A percentile compares a stretch with the other conserved stretches of the same genome.
Conservation (phyloP, 2,329 filamentous ascomycete genomes). For the Bertia moriformis region DNA sequence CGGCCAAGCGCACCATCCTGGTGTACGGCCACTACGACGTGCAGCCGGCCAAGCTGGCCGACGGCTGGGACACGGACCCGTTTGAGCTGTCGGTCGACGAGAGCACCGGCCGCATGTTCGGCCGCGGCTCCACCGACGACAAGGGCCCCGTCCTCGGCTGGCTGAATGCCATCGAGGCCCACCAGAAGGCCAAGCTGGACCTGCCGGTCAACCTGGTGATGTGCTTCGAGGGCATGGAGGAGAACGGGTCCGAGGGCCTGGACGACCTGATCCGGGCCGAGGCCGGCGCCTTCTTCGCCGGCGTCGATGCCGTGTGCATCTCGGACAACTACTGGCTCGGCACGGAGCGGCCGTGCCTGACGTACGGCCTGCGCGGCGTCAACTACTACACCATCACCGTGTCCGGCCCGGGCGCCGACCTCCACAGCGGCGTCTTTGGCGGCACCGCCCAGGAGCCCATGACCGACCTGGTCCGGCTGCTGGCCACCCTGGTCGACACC, state of each 20-base stretch:
- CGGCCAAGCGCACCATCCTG: conserved; percentile 84
- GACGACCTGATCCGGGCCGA: conserved; percentile 88
- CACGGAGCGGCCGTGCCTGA: conserved; percentile 94
- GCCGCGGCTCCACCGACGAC: conserved; percentile 89
- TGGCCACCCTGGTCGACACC: conserved; percentile 77
- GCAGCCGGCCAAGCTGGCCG: conserved; percentile 80
- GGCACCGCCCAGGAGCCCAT: conserved; percentile 95
- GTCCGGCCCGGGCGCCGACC: conserved; percentile 78
- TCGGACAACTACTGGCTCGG: conserved; percentile 99
- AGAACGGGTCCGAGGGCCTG: conserved; percentile 90
- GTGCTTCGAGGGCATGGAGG: conserved; percentile 99
- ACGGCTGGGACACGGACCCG: conserved; percentile 91
- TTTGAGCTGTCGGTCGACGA: conserved; percentile 79
- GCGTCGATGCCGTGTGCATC: conserved; percentile 92
- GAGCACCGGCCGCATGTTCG: conserved; percentile 90
- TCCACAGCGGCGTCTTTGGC: conserved; percentile 94
- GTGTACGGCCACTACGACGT: conserved; percentile 99
- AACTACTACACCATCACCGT: conserved; percentile 94
- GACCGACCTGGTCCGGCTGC: conserved; percentile 78
- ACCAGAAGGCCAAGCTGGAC: conserved; percentile 85
- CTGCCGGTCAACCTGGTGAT: conserved; percentile 96
- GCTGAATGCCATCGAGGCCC: conserved; percentile 95
- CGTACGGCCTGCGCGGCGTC: conserved; percentile 89
- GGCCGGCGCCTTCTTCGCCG: conserved; percentile 86
- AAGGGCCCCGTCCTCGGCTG: conserved; percentile 95